Evolutionary conservation across 2,329 filamentous ascomycete species (phyloP).

Genomic region (Trichoderma simmonsii): DNA sequence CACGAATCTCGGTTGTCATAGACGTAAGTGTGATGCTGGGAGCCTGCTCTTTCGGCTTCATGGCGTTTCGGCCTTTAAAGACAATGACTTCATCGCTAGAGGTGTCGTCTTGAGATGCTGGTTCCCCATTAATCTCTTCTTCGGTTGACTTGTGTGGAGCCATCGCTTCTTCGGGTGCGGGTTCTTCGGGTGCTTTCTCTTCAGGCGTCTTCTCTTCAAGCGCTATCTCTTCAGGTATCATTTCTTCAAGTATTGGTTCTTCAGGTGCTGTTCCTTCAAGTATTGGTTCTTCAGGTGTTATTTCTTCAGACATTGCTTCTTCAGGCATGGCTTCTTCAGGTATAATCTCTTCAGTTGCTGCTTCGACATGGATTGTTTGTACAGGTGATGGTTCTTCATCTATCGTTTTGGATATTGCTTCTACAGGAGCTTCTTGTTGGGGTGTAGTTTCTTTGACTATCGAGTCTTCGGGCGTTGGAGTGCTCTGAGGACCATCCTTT

Average conservation of each 20-base stretch:
- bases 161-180: not conserved
- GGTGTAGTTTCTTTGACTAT: constrained; percentile 22
- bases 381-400: not conserved
- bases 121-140: not conserved
- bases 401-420: not conserved
- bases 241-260: not conserved
- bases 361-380: not conserved
- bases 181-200: not conserved
- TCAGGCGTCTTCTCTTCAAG: constrained; percentile 10
- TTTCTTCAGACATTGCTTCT: not conserved
- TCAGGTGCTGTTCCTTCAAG: not conserved
- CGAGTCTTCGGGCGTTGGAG: not conserved
- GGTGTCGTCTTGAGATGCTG: constrained; percentile 22
- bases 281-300: not conserved
- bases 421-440: not conserved
- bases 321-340: not conserved
- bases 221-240: constrained; percentile 21
- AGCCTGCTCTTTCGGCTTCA: constrained; percentile 22
- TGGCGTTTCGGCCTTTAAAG: constrained; percentile 55
- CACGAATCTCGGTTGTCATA: not conserved
- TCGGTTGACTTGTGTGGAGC: constrained; percentile 22
- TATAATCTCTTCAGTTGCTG: constrained; percentile 23
- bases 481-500: not conserved
- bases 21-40: constrained; percentile 27
- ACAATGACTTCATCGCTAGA: constrained; percentile 69